Conservation (phyloP, 2,329 filamentous ascomycete species). For the Penicillium capsulatum region DNA sequence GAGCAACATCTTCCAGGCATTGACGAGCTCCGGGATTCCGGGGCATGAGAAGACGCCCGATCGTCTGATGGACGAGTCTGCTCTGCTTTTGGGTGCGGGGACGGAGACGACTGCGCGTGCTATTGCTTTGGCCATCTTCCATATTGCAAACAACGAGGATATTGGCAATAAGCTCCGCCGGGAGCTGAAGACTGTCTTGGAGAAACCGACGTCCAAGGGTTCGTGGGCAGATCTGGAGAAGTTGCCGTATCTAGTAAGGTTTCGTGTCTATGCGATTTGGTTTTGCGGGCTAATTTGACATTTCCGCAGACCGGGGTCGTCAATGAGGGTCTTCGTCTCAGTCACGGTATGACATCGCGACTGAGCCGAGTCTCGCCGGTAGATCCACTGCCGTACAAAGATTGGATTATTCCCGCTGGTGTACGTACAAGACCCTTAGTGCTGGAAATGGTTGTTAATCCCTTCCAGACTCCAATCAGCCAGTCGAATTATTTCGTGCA, state of each 20-base stretch:
- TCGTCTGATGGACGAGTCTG: constrained; percentile 32
- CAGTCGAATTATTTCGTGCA: constrained; percentile 25
- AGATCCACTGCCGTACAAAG: constrained; percentile 15
- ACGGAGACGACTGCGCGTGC: constrained; percentile 35
- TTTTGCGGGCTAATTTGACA: too few species aligned
- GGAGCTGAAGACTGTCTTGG: constrained; percentile 29
- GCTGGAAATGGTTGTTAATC: too few species aligned
- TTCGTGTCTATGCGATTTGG: too few species aligned
- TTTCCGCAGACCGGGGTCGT: constrained; percentile 18
- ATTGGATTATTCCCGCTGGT: constrained; percentile 21
- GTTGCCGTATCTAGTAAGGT: constrained; percentile 37
- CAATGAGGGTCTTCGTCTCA: constrained; percentile 21
- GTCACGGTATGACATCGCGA: constrained; percentile 21
- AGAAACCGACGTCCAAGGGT: constrained; percentile 20
- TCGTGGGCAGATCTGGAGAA: constrained; percentile 33
- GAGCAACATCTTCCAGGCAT: constrained; percentile 27
- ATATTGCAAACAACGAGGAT: constrained; percentile 23
- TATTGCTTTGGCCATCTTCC: constrained; percentile 30
- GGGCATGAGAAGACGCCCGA: constrained; percentile 35
- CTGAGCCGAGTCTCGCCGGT: constrained; percentile 17
- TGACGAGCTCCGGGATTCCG: constrained; percentile 34
- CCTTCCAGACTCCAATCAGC: constrained; percentile 19
- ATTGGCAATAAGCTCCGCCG: constrained; percentile 20
- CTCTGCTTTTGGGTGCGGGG: constrained; percentile 31
- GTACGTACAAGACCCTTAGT: too few species aligned